These are phyloP conservation scores for Luvunga scandens DNA, from an alignment of 345 rosid species.

Conservation along the genomic window DNA sequence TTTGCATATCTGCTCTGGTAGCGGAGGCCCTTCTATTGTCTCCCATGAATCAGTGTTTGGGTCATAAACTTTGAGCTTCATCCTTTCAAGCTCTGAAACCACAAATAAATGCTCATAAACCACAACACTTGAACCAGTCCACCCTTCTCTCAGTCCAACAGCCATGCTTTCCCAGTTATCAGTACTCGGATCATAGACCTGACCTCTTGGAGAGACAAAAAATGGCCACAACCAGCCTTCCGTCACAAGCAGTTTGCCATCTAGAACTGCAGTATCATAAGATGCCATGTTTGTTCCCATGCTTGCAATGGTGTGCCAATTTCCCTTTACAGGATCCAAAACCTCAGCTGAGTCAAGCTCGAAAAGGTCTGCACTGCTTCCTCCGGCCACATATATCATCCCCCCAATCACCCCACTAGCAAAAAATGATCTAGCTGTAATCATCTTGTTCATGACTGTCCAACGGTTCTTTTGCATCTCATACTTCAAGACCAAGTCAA, in stretches of 20 bases:
- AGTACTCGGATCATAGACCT: slow-evolving; percentile 70
- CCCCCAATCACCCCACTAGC: slow-evolving; percentile 72
- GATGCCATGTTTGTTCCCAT: slow-evolving; percentile 84
- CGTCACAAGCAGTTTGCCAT: slow-evolving; percentile 77
- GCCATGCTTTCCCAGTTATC: slow-evolving; percentile 81
- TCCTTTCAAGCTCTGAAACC: slow-evolving; percentile 80
- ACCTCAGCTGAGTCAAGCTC: slow-evolving; percentile 80
- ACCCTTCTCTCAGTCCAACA: slow-evolving; percentile 77
- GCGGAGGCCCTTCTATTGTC: slow-evolving; percentile 61
- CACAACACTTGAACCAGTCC: slow-evolving; percentile 92
- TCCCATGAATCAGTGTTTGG: slow-evolving; percentile 69
- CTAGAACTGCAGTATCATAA: slow-evolving; percentile 74
- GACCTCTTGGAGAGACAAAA: slow-evolving; percentile 78
- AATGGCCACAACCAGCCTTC: slow-evolving; percentile 99
- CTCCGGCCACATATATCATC: slow-evolving; percentile 82
- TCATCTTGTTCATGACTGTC: slow-evolving; percentile 68
- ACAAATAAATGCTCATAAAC: slow-evolving; percentile 65
- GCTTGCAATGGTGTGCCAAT: slow-evolving; percentile 53
- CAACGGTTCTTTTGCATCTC: slow-evolving; percentile 79
- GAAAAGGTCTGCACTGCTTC: slow-evolving; percentile 60
- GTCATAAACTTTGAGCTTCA: slow-evolving; percentile 89
- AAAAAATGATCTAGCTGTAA: slow-evolving; percentile 69
- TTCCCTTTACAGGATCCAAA: slow-evolving; percentile 62
- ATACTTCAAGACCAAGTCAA: slow-evolving; percentile 72
- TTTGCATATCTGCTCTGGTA: slow-evolving; percentile 81